Conservation (phyloP, 208 protist species). For the Strigomonas galati region DNA sequence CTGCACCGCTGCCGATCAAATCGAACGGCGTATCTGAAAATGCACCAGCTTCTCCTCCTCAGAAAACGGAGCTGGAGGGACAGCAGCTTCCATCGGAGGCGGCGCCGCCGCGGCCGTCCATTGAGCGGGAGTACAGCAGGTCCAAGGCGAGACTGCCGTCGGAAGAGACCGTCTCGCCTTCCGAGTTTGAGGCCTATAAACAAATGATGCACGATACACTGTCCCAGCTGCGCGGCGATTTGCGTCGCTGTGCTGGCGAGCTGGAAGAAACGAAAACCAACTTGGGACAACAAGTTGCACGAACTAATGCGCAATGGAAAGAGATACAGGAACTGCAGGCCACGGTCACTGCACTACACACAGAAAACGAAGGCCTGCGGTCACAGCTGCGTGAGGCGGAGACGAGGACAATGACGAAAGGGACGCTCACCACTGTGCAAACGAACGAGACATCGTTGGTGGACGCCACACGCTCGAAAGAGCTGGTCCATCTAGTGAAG, state of each 20-base stretch:
- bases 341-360: not conserved
- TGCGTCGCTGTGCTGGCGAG: slow-evolving; percentile 24
- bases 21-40: too few relatives aligned
- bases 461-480: slow-evolving; percentile 22
- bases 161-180: slow-evolving; percentile 20
- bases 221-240: slow-evolving; percentile 37
- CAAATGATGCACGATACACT: slow-evolving; percentile 55
- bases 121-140: slow-evolving; percentile 8
- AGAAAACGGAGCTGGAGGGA: not conserved
- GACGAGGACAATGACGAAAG: too few relatives aligned
- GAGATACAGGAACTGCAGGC: slow-evolving; percentile 9
- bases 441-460: slow-evolving; percentile 6
- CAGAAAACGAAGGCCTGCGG: slow-evolving; percentile 16
- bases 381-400: slow-evolving; percentile 1
- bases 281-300: slow-evolving; percentile 14
- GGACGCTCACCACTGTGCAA: not conserved
- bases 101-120: not conserved
- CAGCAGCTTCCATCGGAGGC: not conserved
- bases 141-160: slow-evolving; percentile 15
- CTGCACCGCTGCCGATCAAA: too few relatives aligned
- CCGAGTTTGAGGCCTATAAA: slow-evolving; percentile 55
- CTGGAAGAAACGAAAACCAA: slow-evolving; percentile 28
- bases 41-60: not conserved
- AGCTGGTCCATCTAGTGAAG: slow-evolving; percentile 35
- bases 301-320: slow-evolving; percentile 12